phyloP scores from a whole-genome alignment of 129 eudicot species.

The Chrysanthemum seticuspe region DNA sequence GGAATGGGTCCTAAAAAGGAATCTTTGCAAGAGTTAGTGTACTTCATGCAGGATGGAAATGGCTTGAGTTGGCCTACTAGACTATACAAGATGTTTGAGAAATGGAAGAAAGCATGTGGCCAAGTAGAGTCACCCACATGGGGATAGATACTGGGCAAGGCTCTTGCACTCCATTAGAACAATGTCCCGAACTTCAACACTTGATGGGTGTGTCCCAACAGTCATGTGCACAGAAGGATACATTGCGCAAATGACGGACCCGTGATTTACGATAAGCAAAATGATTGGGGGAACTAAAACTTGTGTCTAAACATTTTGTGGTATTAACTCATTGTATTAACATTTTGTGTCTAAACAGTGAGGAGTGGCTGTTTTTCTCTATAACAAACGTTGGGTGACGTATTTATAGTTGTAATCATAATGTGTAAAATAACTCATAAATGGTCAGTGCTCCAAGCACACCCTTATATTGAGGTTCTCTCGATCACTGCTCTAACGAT shows the following conservation, averaged over 20 bases:
- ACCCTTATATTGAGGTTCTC: too few species aligned
- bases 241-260: neutral
- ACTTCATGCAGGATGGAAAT: neutral
- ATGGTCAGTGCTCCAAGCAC: too few species aligned
- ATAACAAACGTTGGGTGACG: too few species aligned
- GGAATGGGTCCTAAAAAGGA: conserved; percentile 18
- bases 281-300: too few species aligned
- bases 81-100: conserved; percentile 15
- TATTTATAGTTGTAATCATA: too few species aligned
- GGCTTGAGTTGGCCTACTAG: conserved; percentile 22
- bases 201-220: conserved; percentile 14
- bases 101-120: conserved; percentile 23
- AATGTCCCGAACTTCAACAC: conserved; percentile 1
- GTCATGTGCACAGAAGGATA: conserved; percentile 16
- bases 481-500: neutral
- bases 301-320: too few species aligned
- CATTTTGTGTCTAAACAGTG: too few species aligned
- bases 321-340: too few species aligned
- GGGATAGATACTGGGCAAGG: conserved; percentile 17
- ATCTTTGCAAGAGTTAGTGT: conserved; percentile 19
- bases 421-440: too few species aligned
- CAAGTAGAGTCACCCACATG: conserved; percentile 18
- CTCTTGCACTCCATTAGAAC: neutral
- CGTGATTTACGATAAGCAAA: too few species aligned
- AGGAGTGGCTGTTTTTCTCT: too few species aligned